Evolutionary conservation across 108 stramenopile genomes (phyloP).

Genomic region (Skeletonema potamos): DNA sequence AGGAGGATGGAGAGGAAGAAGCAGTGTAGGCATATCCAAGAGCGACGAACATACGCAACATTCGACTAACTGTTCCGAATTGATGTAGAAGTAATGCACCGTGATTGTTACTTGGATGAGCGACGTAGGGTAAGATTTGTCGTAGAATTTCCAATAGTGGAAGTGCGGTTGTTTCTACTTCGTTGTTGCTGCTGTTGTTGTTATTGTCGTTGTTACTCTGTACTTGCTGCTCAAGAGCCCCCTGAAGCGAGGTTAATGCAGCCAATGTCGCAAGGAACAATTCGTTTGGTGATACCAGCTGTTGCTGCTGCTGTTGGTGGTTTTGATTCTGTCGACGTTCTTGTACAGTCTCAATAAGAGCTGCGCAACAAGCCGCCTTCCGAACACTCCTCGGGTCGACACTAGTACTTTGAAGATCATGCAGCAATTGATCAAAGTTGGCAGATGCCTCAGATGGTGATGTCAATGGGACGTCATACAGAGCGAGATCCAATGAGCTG

Average conservation of each 20-base stretch:
- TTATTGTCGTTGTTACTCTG: not conserved
- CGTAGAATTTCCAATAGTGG: slow-evolving; percentile 65
- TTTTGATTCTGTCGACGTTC: slow-evolving; percentile 6
- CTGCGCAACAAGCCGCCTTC: slow-evolving; percentile 15
- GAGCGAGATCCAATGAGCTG: not conserved
- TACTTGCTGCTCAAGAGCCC: slow-evolving; percentile 7
- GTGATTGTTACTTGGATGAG: slow-evolving; percentile 23
- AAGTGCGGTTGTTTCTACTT: slow-evolving; percentile 22
- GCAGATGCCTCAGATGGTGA: not conserved
- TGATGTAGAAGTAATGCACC: slow-evolving; percentile 49
- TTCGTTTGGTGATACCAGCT: slow-evolving; percentile 31
- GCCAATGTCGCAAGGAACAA: slow-evolving; percentile 29
- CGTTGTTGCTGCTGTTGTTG: not conserved
- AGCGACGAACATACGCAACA: slow-evolving; percentile 55
- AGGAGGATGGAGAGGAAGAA: not conserved
- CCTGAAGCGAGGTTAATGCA: slow-evolving; percentile 21
- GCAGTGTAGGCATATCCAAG: slow-evolving; percentile 27
- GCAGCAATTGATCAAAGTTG: not conserved
- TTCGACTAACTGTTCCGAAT: slow-evolving; percentile 47
- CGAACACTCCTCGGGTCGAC: slow-evolving; percentile 9
- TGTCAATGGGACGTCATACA: not conserved
- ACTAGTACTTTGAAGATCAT: slow-evolving; percentile 1
- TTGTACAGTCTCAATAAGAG: slow-evolving; percentile 22
- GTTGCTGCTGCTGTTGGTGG: not conserved
- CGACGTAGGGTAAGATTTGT: slow-evolving; percentile 51